Evolutionary conservation across 352 stramenopile species (phyloP).

Genomic region (Phytophthora multivora): DNA sequence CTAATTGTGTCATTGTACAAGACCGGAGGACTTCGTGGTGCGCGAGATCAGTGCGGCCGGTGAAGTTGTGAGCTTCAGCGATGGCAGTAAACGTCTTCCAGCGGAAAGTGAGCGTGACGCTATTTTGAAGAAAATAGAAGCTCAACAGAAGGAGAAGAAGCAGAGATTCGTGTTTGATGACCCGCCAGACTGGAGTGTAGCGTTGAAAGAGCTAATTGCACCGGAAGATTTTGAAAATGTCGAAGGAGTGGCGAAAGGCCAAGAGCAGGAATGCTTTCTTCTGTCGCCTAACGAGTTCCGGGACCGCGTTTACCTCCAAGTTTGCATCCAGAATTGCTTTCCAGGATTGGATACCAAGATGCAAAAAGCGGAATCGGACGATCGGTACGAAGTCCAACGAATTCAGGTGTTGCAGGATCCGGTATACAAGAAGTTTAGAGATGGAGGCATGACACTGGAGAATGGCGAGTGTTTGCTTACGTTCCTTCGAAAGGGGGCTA

Average conservation of each 20-base stretch:
- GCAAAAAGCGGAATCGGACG: conserved; percentile 27
- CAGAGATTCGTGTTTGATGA: conserved; percentile 58
- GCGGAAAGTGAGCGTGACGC: conserved; percentile 38
- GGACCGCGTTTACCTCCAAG: conserved; percentile 69
- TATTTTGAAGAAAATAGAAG: conserved; percentile 38
- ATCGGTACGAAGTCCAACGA: conserved; percentile 18
- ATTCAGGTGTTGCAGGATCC: conserved; percentile 68
- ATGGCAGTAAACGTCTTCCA: conserved; percentile 32
- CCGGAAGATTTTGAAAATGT: conserved; percentile 10
- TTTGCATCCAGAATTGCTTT: conserved; percentile 82
- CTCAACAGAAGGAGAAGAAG: conserved; percentile 41
- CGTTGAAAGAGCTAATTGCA: conserved; percentile 41
- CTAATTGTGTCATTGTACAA: conserved; percentile 8
- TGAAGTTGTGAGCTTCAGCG: conserved; percentile 45
- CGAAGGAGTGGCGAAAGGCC: conserved; percentile 26
- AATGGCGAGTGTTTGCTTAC: conserved; percentile 60
- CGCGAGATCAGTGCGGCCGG: conserved; percentile 59
- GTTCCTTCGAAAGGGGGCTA: conserved; percentile 62
- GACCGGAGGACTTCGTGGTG: conserved; percentile 71
- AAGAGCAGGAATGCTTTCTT: conserved; percentile 32
- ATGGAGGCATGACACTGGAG: conserved; percentile 46
- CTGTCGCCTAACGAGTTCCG: conserved; percentile 48
- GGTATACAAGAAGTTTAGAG: conserved; percentile 70
- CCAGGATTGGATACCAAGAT: conserved; percentile 71
- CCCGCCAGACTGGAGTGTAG: conserved; percentile 49